These are phyloP conservation scores for Lojkania enalia DNA, from an alignment of 2,329 filamentous ascomycete species.

Conservation along the genomic window DNA sequence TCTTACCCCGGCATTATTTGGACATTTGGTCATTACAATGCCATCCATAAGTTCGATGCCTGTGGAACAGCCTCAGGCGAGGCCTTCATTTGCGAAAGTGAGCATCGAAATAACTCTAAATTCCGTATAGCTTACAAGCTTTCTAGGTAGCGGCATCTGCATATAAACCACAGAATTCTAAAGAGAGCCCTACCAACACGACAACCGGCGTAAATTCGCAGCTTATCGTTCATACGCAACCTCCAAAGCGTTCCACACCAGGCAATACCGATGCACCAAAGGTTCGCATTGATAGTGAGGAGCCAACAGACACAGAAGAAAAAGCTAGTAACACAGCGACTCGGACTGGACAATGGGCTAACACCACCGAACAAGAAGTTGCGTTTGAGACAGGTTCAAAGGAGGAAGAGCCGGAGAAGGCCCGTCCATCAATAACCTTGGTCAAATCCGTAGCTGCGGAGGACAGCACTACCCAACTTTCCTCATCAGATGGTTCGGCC, in stretches of 20 bases:
- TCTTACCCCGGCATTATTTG: slow-evolving; percentile 17
- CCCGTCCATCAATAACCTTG: slow-evolving; percentile 31
- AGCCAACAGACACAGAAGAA: slow-evolving; percentile 20
- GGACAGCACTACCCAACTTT: slow-evolving; percentile 51
- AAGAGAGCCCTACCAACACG: no score
- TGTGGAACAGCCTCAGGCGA: slow-evolving; percentile 43
- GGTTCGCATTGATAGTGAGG: slow-evolving; percentile 16
- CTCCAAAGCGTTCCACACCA: slow-evolving; percentile 22
- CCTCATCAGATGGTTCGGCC: slow-evolving; percentile 64
- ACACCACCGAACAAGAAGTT: slow-evolving; percentile 23
- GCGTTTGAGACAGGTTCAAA: slow-evolving; percentile 52
- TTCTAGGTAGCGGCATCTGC: slow-evolving; percentile 48
- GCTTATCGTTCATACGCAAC: slow-evolving; percentile 25
- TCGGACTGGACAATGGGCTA: slow-evolving; percentile 30
- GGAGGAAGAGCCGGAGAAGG: slow-evolving; percentile 30
- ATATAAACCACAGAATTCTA: slow-evolving; percentile 35
- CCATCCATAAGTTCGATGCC: slow-evolving; percentile 35
- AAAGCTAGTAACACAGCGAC: slow-evolving; percentile 27
- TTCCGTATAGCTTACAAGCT: slow-evolving; percentile 16
- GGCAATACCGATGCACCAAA: slow-evolving; percentile 23
- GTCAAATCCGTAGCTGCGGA: slow-evolving; percentile 43
- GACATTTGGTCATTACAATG: slow-evolving; percentile 25
- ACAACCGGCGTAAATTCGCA: slow-evolving; percentile 27
- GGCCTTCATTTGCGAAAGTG: slow-evolving; percentile 78
- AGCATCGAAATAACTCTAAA: slow-evolving; percentile 19